Evolutionary conservation across 768 basidiomycete genomes (phyloP).

Genomic region (Boletus rubropictus): DNA sequence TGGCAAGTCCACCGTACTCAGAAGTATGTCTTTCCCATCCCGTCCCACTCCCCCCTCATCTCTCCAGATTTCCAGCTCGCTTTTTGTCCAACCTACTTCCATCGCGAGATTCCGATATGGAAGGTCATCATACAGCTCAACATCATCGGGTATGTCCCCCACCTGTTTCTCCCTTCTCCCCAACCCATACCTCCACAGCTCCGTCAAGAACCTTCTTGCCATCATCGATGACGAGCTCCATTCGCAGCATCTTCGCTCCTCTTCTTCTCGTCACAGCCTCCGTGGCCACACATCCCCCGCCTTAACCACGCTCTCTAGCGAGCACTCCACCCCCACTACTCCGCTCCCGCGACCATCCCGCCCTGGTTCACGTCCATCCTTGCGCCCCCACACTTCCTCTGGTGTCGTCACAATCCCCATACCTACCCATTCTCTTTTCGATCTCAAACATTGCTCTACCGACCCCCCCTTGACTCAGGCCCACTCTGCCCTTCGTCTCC

Average conservation of each 20-base stretch:
- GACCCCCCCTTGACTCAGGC: constrained; percentile 22
- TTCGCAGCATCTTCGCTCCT: constrained; percentile 4
- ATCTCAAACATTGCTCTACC: not conserved
- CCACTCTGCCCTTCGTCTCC: constrained; percentile 29
- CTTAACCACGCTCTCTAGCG: not conserved
- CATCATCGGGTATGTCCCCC: constrained; percentile 46
- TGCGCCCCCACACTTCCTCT: not conserved
- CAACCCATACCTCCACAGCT: constrained; percentile 32
- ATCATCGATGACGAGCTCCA: constrained; percentile 46
- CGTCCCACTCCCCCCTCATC: not conserved
- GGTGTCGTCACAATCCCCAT: too few species aligned
- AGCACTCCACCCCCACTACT: not conserved
- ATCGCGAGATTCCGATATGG: constrained; percentile 54
- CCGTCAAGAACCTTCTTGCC: constrained; percentile 53
- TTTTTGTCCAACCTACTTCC: constrained; percentile 58
- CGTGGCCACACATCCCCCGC: constrained; percentile 20
- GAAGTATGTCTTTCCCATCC: constrained; percentile 16
- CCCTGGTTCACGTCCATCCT: not conserved
- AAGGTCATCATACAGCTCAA: constrained; percentile 64
- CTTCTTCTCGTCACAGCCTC: constrained; percentile 2
- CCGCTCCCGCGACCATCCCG: not conserved
- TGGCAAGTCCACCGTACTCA: constrained; percentile 29
- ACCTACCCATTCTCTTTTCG: not conserved
- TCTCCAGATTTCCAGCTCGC: constrained; percentile 59
- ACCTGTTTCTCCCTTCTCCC: not conserved